phyloP scores from a whole-genome alignment of 225 moss, liverwort and hornwort genomes.

The Pseudisothecium myosuroides region DNA sequence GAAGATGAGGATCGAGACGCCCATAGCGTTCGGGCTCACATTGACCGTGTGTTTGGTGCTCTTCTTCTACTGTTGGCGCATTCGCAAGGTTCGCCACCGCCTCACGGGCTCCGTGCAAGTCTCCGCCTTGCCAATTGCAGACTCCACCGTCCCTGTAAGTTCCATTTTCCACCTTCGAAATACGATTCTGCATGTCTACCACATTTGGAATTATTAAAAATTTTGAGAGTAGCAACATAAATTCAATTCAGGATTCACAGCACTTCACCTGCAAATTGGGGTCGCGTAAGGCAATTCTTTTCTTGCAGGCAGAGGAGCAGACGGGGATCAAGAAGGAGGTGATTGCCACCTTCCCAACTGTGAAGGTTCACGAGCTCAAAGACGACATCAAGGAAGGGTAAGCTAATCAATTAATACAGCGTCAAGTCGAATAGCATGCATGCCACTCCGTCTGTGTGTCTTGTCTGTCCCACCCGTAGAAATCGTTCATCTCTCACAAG shows the following conservation, averaged over 20 bases:
- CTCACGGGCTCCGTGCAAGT: slow-evolving; percentile 38
- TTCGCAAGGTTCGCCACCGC: slow-evolving; percentile 24
- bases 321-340: slow-evolving; percentile 30
- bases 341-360: slow-evolving; percentile 33
- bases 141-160: not conserved
- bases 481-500: not conserved
- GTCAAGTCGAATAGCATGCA: not conserved
- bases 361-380: slow-evolving; percentile 28
- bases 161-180: not conserved
- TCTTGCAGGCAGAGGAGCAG: slow-evolving; percentile 15
- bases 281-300: not conserved
- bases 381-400: slow-evolving; percentile 36
- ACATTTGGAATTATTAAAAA: not conserved
- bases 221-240: not conserved
- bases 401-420: not conserved
- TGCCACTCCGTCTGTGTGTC: not conserved
- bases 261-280: not conserved
- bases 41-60: slow-evolving; percentile 28
- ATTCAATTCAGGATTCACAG: not conserved
- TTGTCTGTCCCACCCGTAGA: no score
- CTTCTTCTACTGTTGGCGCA: slow-evolving; percentile 50
- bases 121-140: slow-evolving; percentile 16
- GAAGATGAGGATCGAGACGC: slow-evolving; percentile 26
- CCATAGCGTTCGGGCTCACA: slow-evolving; percentile 40
- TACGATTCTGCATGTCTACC: not conserved